Base-by-base conservation (phyloP, 352 stramenopile species). In the Globisporangium uncinulatum region DNA sequence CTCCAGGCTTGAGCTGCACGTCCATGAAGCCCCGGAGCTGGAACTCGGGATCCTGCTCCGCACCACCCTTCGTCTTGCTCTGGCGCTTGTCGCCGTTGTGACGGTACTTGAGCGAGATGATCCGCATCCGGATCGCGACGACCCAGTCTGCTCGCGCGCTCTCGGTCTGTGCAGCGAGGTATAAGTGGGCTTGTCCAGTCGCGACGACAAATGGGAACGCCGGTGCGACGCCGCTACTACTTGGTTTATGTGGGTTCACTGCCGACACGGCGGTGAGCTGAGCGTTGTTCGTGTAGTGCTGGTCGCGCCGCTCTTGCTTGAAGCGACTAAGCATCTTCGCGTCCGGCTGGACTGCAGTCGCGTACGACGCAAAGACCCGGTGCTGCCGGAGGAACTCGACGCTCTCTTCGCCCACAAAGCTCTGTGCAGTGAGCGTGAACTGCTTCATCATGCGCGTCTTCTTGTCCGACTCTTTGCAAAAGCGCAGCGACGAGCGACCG, bases 61-160 rank as follows among this genome's bases (percentile, higher is more conserved):
- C 57, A 17, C 15, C 20, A 14, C 10, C 49, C 39, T 39, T 62
- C 17, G 45, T 63, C 32, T 41, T 66, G 51, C 51, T 46, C 61
- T 24, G 61, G 56, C 52, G 43, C 61, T 24, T 63, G 56, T 19
- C 54, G 9, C 57, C 42, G 15, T 81, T 84, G 47, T 75, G 65
- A 37, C 71, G 79, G 39, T 87, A 84, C 42, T 90, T 88, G 11
- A 90, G 54, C 4, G 71, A 57, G 44, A 88, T 81, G 51, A 90
- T 83, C 32, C 80, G 75, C 65, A 87, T 58, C 20, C 75, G 73
- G 56, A 88, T 87, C 0, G 77, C 77, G 9, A 75, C 49, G 36
- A 88, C 67, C 80, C 79, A 89, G 48, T 87, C 69, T 11, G 74
- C 71, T 20, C 79, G 71, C 49, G 70, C 71, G 54, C 71, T 66